These are phyloP conservation scores for Sedum album DNA, from an alignment of 164 flowering plant species.

Conservation along the genomic window DNA sequence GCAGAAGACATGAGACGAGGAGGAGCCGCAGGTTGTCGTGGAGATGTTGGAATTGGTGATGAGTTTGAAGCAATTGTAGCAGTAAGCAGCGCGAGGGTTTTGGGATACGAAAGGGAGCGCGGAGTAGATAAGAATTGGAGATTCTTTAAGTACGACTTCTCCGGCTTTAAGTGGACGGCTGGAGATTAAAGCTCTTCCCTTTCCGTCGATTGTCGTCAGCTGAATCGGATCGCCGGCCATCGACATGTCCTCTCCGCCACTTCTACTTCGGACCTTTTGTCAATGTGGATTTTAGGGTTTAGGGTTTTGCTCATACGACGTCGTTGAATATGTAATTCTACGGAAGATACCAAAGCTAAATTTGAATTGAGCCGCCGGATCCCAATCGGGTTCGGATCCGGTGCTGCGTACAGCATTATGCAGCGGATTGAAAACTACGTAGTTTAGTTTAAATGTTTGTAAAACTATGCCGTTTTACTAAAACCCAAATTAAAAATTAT, in stretches of 20 bases:
- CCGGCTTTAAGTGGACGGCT: slow-evolving; percentile 34
- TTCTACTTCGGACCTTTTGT: too few relatives aligned
- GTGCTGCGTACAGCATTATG: too few relatives aligned
- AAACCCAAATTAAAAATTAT: too few relatives aligned
- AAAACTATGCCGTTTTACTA: too few relatives aligned
- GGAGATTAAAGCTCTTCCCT: neutral
- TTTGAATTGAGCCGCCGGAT: too few relatives aligned
- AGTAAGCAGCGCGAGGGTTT: slow-evolving; percentile 18
- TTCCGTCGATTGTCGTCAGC: slow-evolving; percentile 15
- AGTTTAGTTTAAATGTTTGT: too few relatives aligned
- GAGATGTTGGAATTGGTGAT: neutral
- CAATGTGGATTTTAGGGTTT: neutral
- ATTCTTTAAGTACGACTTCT: slow-evolving; percentile 57
- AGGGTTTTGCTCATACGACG: neutral
- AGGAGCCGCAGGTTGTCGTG: slow-evolving; percentile 27
- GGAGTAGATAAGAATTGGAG: slow-evolving; percentile 66
- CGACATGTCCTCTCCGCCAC: neutral
- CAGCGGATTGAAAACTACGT: too few relatives aligned
- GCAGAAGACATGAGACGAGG: slow-evolving; percentile 42
- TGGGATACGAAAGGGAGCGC: slow-evolving; percentile 25
- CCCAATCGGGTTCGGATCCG: neutral
- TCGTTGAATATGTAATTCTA: neutral
- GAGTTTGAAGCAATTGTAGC: slow-evolving; percentile 51
- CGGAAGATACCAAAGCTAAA: too few relatives aligned
- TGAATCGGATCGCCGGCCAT: neutral